Base-by-base conservation (phyloP, 495 filamentous ascomycete species). In the Lasiosphaeria miniovina region DNA sequence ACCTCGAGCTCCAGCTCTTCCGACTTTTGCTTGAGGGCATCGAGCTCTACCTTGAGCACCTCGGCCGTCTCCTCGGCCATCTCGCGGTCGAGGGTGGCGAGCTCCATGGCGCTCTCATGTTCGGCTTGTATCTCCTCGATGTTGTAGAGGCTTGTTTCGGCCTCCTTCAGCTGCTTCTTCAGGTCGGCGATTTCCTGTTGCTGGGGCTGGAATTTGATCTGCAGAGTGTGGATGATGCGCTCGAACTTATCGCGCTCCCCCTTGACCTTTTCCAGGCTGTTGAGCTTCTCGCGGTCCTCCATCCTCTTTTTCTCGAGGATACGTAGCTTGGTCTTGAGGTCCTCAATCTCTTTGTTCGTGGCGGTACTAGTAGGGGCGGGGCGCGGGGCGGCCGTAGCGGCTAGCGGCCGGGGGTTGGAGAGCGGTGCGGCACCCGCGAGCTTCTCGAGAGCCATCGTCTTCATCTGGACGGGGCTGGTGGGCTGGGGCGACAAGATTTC, bases 1-100 rank as follows among this genome's bases (percentile, higher is more conserved):
- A 90, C 82, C 69, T 98, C 95, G 43, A 96, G 76, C 66, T 93
- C 83, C 3, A 95, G 77, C 71, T 98, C 94, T 68, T 98, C 91
- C 6, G 84, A 75, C 64, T 85, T 90, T 35, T 79, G 73, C 63
- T 88, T 87, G 49, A 96, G 72, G 4, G 83, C 77, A n/a, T 96
- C 90, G 17, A 93, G 79, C 71, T 98, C 94, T 3, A 83, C 80
- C 68, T 89, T 93, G 36, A 87, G 78, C 15, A 84, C 82, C 61
- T 98, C 94, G 6, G 89, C 88, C 40, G 85, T 90, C 68, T 98
- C 93, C 71, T 97, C 93, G 3, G 94, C 95, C 91, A 98, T 96
- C 72, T 98, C 93, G 14, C 91, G 82, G 68, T 98, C 94, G 17
- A 98, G 76, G 0, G 88, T 87, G 15, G 90, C 90, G 76, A 96